Base-by-base conservation (phyloP, 192 early-diverging fungal species). In the Coemansia sp. region DNA sequence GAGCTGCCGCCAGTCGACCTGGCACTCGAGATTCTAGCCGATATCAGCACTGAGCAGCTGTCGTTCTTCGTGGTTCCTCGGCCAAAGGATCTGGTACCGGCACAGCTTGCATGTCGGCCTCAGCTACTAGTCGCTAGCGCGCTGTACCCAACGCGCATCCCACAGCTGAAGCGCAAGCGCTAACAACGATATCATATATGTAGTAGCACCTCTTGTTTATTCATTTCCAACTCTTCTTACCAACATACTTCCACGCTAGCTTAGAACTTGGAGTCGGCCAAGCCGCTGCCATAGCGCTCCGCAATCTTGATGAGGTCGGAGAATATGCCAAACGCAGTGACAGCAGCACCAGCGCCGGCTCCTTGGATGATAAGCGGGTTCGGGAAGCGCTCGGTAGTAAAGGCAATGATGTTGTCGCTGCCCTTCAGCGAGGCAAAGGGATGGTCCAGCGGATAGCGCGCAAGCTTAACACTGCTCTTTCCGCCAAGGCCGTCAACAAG, bases 311-410 rank as follows among this genome's bases (percentile, higher is more conserved):
- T 80, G 26, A 97, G 62, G 74, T 98, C 96, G 15, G 89, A 87
- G 70, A 93, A 95, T 68, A 99, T 95, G 32, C 97, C 97, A 85
- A 95, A 98, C 4, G 97, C 94, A 35, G 97, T 99, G 54, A 99
- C 97, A 18, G 89, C 94, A 24, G 91, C 93, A 9, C 97, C 97
- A 21, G 97, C 97, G 15, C 97, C 97, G 46, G 91, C 89, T 3
- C 94, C 93, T 83, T 96, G 95, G 53, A 99, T 87, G 71, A 99
- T 97, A 53, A 99, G 76, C 27, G 91, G 90, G 72, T 86, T 96
- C 18, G 97, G 90, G 87, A 98, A 99, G 21, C 91, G 77, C 76
- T 92, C 85, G 0, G 97, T 98, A 10, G 91, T 94, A 70, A 98
- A 96, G 10, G 92, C 90, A 73, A 99, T 92, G 63, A 99, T 95